Conservation (phyloP, 768 basidiomycete species). For the Melanogaster broomeanus region DNA sequence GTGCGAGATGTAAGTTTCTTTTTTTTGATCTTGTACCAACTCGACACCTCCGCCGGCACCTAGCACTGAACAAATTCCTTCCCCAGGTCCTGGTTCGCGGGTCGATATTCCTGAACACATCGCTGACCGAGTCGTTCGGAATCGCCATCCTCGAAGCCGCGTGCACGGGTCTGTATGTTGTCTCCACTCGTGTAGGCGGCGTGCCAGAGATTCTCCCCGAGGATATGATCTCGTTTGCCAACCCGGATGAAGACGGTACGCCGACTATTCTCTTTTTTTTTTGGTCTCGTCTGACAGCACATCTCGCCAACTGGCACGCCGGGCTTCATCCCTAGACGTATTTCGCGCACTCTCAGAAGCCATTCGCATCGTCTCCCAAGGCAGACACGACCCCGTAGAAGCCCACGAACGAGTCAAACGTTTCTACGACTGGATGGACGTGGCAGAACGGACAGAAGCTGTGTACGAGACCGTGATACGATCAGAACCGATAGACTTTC, state of each 20-base stretch:
- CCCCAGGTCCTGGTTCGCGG: slow-evolving; percentile 82
- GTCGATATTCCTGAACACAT: slow-evolving; percentile 92
- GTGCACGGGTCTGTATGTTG: slow-evolving; percentile 91
- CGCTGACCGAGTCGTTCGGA: slow-evolving; percentile 94
- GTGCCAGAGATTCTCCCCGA: slow-evolving; percentile 93
- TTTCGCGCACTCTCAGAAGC: slow-evolving; percentile 82
- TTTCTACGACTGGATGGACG: slow-evolving; percentile 87
- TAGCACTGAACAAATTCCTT: background rate
- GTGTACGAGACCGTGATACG: slow-evolving; percentile 76
- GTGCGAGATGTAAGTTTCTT: slow-evolving; percentile 67
- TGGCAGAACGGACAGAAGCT: slow-evolving; percentile 77
- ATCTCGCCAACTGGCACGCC: background rate
- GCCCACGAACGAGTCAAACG: slow-evolving; percentile 78
- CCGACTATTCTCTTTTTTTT: background rate
- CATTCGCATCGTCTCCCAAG: slow-evolving; percentile 63
- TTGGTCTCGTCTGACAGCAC: background rate
- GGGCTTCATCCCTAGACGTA: slow-evolving; percentile 57
- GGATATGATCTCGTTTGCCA: slow-evolving; percentile 95
- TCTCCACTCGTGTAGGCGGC: slow-evolving; percentile 92
- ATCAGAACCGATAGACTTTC: slow-evolving; percentile 65
- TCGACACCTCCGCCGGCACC: background rate
- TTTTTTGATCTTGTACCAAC: background rate
- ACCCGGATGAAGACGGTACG: slow-evolving; percentile 91
- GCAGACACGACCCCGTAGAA: slow-evolving; percentile 68
- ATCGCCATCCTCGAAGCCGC: slow-evolving; percentile 98